phyloP scores from a whole-genome alignment of 2,329 filamentous ascomycete genomes.

The Colletotrichum spaethianum region DNA sequence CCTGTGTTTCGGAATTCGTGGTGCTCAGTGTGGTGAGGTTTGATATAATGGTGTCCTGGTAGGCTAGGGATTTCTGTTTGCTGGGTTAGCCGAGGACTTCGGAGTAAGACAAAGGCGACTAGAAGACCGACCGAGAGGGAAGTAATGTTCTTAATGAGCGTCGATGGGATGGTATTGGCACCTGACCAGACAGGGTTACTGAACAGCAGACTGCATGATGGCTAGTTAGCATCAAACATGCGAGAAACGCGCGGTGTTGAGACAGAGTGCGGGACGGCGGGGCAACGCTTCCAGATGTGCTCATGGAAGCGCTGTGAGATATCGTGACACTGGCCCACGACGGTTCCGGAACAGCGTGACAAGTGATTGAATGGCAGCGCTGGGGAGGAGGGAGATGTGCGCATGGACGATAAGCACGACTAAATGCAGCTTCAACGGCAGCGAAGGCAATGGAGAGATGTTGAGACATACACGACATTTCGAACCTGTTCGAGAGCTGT shows the following conservation, averaged over 20 bases:
- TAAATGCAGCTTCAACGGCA: slow-evolving; percentile 31
- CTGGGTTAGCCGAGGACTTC: slow-evolving; percentile 41
- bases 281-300: slow-evolving; percentile 9
- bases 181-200: slow-evolving; percentile 71
- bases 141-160: slow-evolving; percentile 70
- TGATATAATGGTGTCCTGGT: slow-evolving; percentile 63
- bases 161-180: slow-evolving; percentile 64
- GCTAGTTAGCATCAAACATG: slow-evolving; percentile 13
- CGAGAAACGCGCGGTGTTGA: slow-evolving; percentile 26
- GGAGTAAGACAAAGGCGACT: not conserved
- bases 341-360: slow-evolving; percentile 4
- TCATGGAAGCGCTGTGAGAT: slow-evolving; percentile 31
- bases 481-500: slow-evolving; percentile 64
- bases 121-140: slow-evolving; percentile 64
- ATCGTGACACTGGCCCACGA: slow-evolving; percentile 17
- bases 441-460: slow-evolving; percentile 35
- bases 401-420: slow-evolving; percentile 10
- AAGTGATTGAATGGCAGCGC: not conserved
- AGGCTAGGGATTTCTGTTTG: slow-evolving; percentile 59
- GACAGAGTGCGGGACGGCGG: not conserved
- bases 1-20: slow-evolving; percentile 71
- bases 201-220: slow-evolving; percentile 66
- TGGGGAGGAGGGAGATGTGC: not conserved
- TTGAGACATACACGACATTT: slow-evolving; percentile 64
- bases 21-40: slow-evolving; percentile 85